Evolutionary conservation across 257 asterid species (phyloP).

Genomic region (Primulina eburnea): DNA sequence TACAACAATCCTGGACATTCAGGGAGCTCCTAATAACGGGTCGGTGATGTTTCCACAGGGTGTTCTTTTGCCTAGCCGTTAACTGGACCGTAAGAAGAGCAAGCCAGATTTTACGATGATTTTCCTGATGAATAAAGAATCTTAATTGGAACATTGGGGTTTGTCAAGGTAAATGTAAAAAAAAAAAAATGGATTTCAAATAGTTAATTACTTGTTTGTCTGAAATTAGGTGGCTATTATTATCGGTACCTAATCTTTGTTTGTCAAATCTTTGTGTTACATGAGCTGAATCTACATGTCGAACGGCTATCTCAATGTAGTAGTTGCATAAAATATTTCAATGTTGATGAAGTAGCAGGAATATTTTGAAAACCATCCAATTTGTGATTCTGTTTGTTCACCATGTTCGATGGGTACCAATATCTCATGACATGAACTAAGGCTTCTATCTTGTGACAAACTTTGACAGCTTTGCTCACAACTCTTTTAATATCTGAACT

Average conservation of each 20-base stretch:
- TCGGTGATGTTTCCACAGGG: conserved; percentile 41
- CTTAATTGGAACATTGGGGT: neutral
- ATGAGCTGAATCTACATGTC: neutral
- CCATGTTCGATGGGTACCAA: neutral
- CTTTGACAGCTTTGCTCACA: no score
- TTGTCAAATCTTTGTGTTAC: neutral
- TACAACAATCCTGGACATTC: conserved; percentile 44
- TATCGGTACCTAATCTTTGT: neutral
- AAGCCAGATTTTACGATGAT: neutral
- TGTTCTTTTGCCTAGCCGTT: conserved; percentile 49
- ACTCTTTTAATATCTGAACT: no score
- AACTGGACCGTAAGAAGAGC: neutral
- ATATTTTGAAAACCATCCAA: neutral
- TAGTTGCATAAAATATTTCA: neutral
- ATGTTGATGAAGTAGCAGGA: neutral
- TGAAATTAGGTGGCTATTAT: neutral
- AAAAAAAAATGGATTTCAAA: neutral
- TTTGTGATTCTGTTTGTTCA: neutral
- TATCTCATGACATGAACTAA: no score
- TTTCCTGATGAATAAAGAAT: no score
- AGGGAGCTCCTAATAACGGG: conserved; percentile 72
- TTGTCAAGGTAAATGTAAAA: no score
- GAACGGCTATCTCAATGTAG: neutral
- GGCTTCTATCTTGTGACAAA: no score
- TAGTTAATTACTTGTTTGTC: neutral